Evolutionary conservation across 2,329 filamentous ascomycete species (phyloP).

Genomic region (Sporothrix pallida): DNA sequence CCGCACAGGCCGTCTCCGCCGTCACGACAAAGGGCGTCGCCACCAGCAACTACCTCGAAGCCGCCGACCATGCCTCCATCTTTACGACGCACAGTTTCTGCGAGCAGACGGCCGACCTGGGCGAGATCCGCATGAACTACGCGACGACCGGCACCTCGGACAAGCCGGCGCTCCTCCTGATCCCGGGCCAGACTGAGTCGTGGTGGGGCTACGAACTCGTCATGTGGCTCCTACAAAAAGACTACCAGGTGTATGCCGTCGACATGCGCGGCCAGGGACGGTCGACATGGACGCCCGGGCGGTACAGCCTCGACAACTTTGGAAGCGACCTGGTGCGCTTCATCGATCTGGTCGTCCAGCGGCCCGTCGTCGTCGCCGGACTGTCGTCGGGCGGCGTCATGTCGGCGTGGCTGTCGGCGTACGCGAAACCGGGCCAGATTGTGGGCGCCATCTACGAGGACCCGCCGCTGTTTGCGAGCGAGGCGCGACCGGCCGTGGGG

Average conservation of each 20-base stretch:
- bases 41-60: conserved; percentile 20
- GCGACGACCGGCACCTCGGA: background rate
- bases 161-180: conserved; percentile 12
- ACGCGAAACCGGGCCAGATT: conserved; percentile 2
- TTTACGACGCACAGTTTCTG: conserved; percentile 24
- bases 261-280: conserved; percentile 21
- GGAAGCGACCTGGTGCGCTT: conserved; percentile 6
- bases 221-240: conserved; percentile 6
- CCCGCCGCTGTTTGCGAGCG: conserved; percentile 4
- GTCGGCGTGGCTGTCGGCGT: conserved; percentile 22
- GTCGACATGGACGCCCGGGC: background rate
- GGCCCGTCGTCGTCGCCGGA: conserved; percentile 9
- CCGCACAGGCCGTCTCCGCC: background rate
- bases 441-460: conserved; percentile 19
- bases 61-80: conserved; percentile 17
- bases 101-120: conserved; percentile 11
- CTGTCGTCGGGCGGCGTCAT: conserved; percentile 25
- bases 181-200: conserved; percentile 16
- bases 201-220: conserved; percentile 18
- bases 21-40: conserved; percentile 12
- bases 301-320: conserved; percentile 9
- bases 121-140: conserved; percentile 22
- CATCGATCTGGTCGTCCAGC: conserved; percentile 3
- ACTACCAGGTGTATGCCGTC: conserved; percentile 25
- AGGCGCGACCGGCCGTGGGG: conserved; percentile 5